A percentile compares a stretch with the other conserved stretches of the same genome.
phyloP scores from a whole-genome alignment of 345 rosid genomes.

The Pugionium cornutum region DNA sequence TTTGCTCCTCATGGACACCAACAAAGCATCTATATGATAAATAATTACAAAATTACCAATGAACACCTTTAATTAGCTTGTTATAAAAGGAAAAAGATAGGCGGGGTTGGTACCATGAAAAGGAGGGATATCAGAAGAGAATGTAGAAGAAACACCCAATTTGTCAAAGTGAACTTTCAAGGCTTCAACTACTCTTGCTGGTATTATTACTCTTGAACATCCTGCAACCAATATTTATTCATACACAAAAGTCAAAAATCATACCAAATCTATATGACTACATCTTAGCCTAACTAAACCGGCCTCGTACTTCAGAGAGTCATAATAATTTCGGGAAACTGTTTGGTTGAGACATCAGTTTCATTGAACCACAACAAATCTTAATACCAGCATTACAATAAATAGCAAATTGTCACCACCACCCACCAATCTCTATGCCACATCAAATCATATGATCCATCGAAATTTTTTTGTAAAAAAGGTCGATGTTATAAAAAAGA shows the following conservation, averaged over 20 bases:
- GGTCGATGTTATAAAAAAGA: too few species aligned
- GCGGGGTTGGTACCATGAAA: constrained; percentile 50
- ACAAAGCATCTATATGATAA: constrained; percentile 41
- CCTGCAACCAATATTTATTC: constrained; percentile 46
- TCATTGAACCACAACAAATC: constrained; percentile 20
- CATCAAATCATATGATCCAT: constrained; percentile 3
- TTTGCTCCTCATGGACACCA: constrained; percentile 36
- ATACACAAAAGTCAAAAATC: constrained; percentile 18
- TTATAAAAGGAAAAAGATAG: not conserved
- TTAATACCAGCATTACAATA: constrained; percentile 9
- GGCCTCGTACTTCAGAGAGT: not conserved
- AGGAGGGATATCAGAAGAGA: constrained; percentile 41
- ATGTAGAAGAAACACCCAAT: constrained; percentile 56
- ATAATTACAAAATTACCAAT: constrained; percentile 12
- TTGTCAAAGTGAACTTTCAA: constrained; percentile 70
- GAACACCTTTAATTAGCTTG: not conserved
- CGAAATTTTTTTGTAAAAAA: too few species aligned
- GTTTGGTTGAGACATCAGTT: constrained; percentile 37
- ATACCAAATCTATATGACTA: not conserved
- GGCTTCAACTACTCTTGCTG: constrained; percentile 85
- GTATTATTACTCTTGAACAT: constrained; percentile 72
- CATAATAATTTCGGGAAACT: not conserved
- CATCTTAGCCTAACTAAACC: constrained; percentile 20
- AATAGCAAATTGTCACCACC: constrained; percentile 28
- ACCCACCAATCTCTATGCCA: constrained; percentile 28